Evolutionary conservation across 192 early-diverging fungal species (phyloP), one percentile per base, ranked within the genome.

Genomic region (Coemansia sp.): DNA sequence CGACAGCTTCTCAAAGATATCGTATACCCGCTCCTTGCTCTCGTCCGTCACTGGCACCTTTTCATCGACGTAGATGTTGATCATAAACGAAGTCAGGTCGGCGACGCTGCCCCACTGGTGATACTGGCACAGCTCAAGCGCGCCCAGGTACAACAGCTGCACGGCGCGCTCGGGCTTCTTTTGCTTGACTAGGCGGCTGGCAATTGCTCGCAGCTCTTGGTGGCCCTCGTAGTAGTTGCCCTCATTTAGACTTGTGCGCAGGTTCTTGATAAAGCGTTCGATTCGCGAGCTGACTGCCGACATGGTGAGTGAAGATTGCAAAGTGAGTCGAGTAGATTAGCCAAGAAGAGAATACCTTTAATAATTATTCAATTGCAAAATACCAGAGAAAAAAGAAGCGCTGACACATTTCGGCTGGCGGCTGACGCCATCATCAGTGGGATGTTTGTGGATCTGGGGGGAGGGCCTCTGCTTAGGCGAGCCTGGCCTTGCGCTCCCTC

Each of bases 191-290:
- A 92, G 89, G 31, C 94, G 94, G 72, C 91, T 89, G 70, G 90
- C 91, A 14, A 97, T 90, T 39, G 96, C 96, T 40, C 94, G 92
- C 77, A 96, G 92, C 93, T 97, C 96, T 74, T 98, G 96, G 73
- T 98, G 95, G 2, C 94, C 94, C 73, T 97, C 96, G 84, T 98
- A 98, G 84, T 96, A 97, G 82, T 96, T 94, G 38, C 92, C 94
- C 43, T 86, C 82, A 61, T 87, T 86, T 27, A 94, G 84, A 63
- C 89, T 92, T 56, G 90, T 82, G 10, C 88, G 87, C 42, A 88
- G 78, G 47, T 87, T 89, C 60, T 87, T 77, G 43, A 82, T 70
- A 47, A 77, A 82, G 36, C 79, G 79, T 42, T 82, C 79, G 67
- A 75, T 82, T 53, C 79, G 74, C 35, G 79, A 67, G 46, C 45